These are phyloP conservation scores for Sanghuangporus weigelae DNA, from an alignment of 1,284 basidiomycete genomes.

Conservation along the genomic window DNA sequence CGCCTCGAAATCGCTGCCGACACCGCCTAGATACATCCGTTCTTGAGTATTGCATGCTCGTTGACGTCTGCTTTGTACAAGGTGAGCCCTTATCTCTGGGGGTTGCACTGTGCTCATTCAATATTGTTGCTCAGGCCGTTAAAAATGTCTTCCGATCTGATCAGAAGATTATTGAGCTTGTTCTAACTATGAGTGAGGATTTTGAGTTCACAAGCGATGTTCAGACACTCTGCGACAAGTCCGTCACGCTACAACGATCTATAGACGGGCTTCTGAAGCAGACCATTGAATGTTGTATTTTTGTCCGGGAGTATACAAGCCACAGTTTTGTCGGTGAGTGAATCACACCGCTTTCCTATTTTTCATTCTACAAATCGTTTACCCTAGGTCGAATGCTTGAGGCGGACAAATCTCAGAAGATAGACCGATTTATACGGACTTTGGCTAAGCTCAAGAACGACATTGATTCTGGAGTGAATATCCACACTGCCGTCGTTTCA, in stretches of 20 bases:
- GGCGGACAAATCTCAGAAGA: not conserved
- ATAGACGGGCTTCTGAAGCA: not conserved
- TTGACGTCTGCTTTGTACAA: not conserved
- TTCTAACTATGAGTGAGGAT: not conserved
- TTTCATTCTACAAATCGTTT: no score
- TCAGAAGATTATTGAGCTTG: not conserved
- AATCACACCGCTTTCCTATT: no score
- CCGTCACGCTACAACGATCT: not conserved
- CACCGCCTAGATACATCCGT: no score
- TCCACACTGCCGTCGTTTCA: not conserved
- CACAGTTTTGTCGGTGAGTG: not conserved
- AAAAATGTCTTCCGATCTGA: constrained; percentile 9
- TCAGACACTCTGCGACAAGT: not conserved
- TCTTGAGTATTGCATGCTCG: not conserved
- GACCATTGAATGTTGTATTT: not conserved
- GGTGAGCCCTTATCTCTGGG: no score
- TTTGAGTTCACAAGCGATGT: not conserved
- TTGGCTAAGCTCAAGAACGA: no score
- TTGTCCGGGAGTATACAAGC: not conserved
- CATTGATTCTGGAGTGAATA: not conserved
- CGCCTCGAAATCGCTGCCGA: no score
- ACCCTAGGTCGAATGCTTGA: not conserved
- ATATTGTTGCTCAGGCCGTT: not conserved
- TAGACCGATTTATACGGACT: no score
- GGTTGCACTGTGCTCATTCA: no score